phyloP scores from a whole-genome alignment of 208 protist genomes.

The Trypanosoma avium region DNA sequence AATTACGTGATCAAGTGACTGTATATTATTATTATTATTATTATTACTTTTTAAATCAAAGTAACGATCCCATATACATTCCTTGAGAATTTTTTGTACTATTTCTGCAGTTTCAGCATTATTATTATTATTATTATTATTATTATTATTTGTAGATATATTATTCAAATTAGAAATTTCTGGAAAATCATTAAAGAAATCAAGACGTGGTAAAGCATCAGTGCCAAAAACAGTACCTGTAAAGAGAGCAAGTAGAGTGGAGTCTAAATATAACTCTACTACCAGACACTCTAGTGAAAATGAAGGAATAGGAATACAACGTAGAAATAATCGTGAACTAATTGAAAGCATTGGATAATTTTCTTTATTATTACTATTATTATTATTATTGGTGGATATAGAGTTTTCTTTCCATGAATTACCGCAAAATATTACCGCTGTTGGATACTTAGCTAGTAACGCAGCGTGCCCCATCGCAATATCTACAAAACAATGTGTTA shows the following conservation, averaged over 20 bases:
- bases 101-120: constrained; percentile 20
- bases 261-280: constrained; percentile 49
- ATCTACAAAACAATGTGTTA: constrained; percentile 80
- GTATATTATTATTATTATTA: background rate
- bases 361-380: background rate
- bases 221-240: constrained; percentile 56
- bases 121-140: background rate
- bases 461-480: constrained; percentile 39
- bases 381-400: too few relatives aligned
- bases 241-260: constrained; percentile 47
- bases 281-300: constrained; percentile 73
- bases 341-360: constrained; percentile 9
- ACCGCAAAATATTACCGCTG: constrained; percentile 29
- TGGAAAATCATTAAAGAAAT: constrained; percentile 38
- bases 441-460: constrained; percentile 31
- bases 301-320: constrained; percentile 43
- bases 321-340: constrained; percentile 28
- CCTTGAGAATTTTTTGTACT: constrained; percentile 42
- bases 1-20: constrained; percentile 40
- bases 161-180: background rate
- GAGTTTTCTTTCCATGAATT: background rate
- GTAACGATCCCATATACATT: constrained; percentile 43
- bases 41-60: constrained; percentile 23
- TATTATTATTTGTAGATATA: background rate
- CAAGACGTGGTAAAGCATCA: constrained; percentile 56